Evolutionary conservation across 805 yeast species (phyloP).

Genomic region (Candida ipomoeae): DNA sequence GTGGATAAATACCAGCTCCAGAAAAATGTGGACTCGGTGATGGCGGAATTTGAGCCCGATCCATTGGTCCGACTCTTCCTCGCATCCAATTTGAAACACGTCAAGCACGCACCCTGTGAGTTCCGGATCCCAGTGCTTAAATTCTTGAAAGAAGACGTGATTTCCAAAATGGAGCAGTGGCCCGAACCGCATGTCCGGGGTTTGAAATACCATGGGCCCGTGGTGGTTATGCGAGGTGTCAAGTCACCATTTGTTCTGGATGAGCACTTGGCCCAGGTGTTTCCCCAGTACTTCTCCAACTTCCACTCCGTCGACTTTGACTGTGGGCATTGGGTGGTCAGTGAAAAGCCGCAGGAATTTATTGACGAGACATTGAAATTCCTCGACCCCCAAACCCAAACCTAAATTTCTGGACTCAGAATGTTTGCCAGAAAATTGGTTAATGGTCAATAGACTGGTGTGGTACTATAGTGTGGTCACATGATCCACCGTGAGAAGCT

Average conservation of each 20-base stretch:
- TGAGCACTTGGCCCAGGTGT: slow-evolving; percentile 19
- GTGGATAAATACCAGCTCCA: slow-evolving; percentile 3
- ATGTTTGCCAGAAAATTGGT: too few species aligned
- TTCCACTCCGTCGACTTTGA: slow-evolving; percentile 19
- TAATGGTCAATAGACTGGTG: too few species aligned
- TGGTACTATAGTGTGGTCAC: too few species aligned
- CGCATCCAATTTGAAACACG: slow-evolving; percentile 31
- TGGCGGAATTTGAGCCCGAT: slow-evolving; percentile 24
- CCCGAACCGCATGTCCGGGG: slow-evolving; percentile 8
- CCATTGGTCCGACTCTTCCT: slow-evolving; percentile 33
- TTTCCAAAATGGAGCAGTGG: slow-evolving; percentile 15
- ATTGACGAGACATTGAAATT: slow-evolving; percentile 13
- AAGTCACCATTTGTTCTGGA: slow-evolving; percentile 40
- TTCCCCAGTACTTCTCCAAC: slow-evolving; percentile 26
- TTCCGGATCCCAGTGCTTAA: slow-evolving; percentile 16
- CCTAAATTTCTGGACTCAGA: too few species aligned
- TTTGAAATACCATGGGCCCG: slow-evolving; percentile 28
- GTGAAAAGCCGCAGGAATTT: slow-evolving; percentile 35
- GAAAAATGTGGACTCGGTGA: slow-evolving; percentile 18
- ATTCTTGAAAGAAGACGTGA: slow-evolving; percentile 12
- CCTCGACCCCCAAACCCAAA: not conserved
- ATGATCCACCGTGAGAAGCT: not conserved
- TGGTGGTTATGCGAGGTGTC: slow-evolving; percentile 42
- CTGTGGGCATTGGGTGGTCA: slow-evolving; percentile 38
- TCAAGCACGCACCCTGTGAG: slow-evolving; percentile 1